Evolutionary conservation across 495 filamentous ascomycete species (phyloP).

Genomic region (Aspergillus homomorphus): DNA sequence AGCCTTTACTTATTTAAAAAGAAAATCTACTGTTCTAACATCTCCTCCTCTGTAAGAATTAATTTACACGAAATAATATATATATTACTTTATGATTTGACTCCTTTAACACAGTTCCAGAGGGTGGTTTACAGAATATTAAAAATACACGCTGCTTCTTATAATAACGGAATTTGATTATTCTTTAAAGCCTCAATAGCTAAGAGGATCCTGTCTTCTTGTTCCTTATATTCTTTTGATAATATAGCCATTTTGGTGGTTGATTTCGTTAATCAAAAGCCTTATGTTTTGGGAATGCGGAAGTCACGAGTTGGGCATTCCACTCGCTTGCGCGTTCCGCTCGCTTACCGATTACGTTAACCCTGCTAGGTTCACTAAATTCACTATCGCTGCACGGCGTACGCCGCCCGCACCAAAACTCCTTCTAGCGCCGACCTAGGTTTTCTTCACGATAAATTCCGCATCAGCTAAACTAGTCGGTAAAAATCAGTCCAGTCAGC

Average conservation of each 20-base stretch:
- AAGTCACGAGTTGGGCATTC: background rate
- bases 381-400: no score
- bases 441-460: no score
- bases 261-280: background rate
- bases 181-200: background rate
- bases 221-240: background rate
- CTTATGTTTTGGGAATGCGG: background rate
- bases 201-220: background rate
- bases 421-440: no score
- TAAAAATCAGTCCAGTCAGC: no score
- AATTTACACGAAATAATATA: background rate
- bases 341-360: no score
- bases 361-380: no score
- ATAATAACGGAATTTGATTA: background rate
- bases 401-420: no score
- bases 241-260: constrained; percentile 1
- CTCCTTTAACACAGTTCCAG: background rate
- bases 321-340: no score
- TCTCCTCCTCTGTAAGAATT: background rate
- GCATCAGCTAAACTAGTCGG: no score
- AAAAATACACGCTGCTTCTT: background rate
- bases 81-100: background rate
- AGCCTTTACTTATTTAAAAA: background rate
- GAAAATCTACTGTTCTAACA: background rate
- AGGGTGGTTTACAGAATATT: background rate